Evolutionary conservation across 2,329 filamentous ascomycete species (phyloP).

Genomic region (Hansfordia pulvinata): DNA sequence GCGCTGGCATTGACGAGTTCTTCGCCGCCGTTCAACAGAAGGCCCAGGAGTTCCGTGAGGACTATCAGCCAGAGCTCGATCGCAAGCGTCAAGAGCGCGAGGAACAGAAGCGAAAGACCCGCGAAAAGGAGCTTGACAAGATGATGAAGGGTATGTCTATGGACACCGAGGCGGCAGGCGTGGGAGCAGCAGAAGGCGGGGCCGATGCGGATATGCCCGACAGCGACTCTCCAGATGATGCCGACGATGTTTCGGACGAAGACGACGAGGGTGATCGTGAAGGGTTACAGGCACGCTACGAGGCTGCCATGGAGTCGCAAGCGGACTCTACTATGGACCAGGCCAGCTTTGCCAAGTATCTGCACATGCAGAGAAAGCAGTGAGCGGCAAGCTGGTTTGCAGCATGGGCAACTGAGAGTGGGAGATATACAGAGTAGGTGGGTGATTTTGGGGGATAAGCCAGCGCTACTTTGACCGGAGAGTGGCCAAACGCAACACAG

Average conservation of each 20-base stretch:
- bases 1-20: conserved; percentile 84
- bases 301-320: conserved; percentile 55
- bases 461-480: no score
- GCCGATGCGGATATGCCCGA: conserved; percentile 31
- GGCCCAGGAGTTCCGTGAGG: conserved; percentile 71
- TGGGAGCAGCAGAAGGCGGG: no score
- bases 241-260: conserved; percentile 42
- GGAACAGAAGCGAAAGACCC: conserved; percentile 53
- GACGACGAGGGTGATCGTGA: conserved; percentile 48
- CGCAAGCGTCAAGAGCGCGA: conserved; percentile 63
- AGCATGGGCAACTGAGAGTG: no score
- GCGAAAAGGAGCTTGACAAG: conserved; percentile 75
- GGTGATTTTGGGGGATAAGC: no score
- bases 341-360: conserved; percentile 49
- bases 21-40: conserved; percentile 83
- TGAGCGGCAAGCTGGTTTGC: no score
- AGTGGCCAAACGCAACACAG: no score
- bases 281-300: conserved; percentile 63
- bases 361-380: conserved; percentile 35
- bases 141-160: conserved; percentile 86
- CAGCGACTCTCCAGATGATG: conserved; percentile 29
- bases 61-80: conserved; percentile 89
- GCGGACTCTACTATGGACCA: conserved; percentile 35
- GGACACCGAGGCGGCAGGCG: conserved; percentile 16
- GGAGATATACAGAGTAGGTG: no score